Base-by-base conservation (phyloP, 345 rosid genomes). In the Corchorus capsularis region DNA sequence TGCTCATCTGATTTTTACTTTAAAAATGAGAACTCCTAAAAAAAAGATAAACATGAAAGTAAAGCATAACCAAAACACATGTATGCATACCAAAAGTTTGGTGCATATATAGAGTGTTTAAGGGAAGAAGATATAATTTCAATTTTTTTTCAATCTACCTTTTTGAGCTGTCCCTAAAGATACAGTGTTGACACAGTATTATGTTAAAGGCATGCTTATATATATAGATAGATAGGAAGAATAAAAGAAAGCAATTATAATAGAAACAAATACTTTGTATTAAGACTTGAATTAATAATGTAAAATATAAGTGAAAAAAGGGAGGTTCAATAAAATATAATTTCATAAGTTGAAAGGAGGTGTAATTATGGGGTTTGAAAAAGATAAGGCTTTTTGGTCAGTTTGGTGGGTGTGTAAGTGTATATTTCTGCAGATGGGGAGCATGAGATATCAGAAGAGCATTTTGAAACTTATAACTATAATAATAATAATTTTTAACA, bases 381-480 rank as follows among this genome's bases (percentile, higher is more conserved):
- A 86, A 85, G 91, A 86, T 82, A 84, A 88, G 85, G 86, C 81
- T 81, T 79, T 85, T 83, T 83, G 85, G 86, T 77, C 87, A 78
- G 85, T 84, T 77, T 83, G 86, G 88, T 83, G 91, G 89, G 82
- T 72, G 74, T 79, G 81, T 79, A 82, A 84, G 81, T 79, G 83
- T 75, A 69, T 80, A 67, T 79, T 82, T 78, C 85, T 72, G 90
- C 82, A 81, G 86, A 85, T 79, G 85, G 87, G 86, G 77, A 79
- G 89, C 90, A 89, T 83, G 87, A 87, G 86, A 80, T 71, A 81
- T 79, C 85, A 80, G 82, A 80, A 75, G 69, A 71, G 73, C 76
- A 68, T 81, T 64, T 76, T 77, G 4, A 72, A 80, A 73, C 72
- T 14, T 67, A n/a, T 20, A 34, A 56, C 74, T 63, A n/a, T 57